phyloP scores from a whole-genome alignment of 169 alveolate species.

The Plasmodium fragile region DNA sequence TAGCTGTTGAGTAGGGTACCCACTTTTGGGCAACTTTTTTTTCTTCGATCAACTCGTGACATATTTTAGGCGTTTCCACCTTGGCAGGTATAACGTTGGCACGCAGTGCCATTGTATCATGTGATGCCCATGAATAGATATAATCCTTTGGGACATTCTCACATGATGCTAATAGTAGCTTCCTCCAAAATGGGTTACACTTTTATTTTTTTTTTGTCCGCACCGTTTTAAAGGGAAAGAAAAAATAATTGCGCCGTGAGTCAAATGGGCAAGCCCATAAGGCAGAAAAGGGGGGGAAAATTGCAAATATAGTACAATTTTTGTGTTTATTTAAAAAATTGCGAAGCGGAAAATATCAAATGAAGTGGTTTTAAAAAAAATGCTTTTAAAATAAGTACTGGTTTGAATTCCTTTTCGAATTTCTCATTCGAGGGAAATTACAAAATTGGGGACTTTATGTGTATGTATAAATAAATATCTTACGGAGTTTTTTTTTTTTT shows the following conservation, averaged over 20 bases:
- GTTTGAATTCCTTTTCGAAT: background rate
- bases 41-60: slow-evolving; percentile 2
- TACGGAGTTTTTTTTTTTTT: background rate
- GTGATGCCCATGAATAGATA: background rate
- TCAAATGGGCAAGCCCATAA: background rate
- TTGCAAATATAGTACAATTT: background rate
- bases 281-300: background rate
- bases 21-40: background rate
- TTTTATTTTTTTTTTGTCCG: background rate
- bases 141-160: background rate
- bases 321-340: background rate
- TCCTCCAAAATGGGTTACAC: background rate
- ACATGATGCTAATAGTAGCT: background rate
- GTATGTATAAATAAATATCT: background rate
- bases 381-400: background rate
- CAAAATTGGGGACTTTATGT: background rate
- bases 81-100: background rate
- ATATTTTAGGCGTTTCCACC: background rate
- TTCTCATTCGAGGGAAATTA: background rate
- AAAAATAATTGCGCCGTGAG: background rate
- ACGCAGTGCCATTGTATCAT: background rate
- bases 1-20: background rate
- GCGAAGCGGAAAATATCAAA: slow-evolving; percentile 11
- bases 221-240: background rate
- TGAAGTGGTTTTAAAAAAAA: background rate